Percentiles rank a stretch among this genome's conserved stretches.
phyloP scores from a whole-genome alignment of 176 grass and related monocot species.

The Eremochloa ophiuroides region DNA sequence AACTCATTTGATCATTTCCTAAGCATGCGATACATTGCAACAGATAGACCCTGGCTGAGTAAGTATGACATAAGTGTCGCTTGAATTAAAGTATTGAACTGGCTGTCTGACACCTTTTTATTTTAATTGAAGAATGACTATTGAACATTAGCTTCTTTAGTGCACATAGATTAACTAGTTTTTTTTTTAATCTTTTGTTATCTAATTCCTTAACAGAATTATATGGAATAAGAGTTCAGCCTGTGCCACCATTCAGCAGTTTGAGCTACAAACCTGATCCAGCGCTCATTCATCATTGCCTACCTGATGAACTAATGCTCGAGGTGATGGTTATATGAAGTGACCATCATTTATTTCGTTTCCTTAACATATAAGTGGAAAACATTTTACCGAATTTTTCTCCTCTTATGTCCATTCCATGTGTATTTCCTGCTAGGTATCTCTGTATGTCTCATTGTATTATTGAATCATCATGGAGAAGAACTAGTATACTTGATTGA shows the following conservation, averaged over 20 bases:
- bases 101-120: slow-evolving; percentile 1
- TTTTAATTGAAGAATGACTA: slow-evolving; percentile 14
- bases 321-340: slow-evolving; percentile 50
- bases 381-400: background rate
- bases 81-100: background rate
- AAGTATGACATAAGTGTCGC: slow-evolving; percentile 32
- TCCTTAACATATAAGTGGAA: background rate
- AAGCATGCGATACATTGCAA: slow-evolving; percentile 62
- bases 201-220: slow-evolving; percentile 50
- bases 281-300: slow-evolving; percentile 73
- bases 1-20: slow-evolving; percentile 48
- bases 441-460: slow-evolving; percentile 1
- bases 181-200: background rate
- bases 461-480: background rate
- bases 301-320: slow-evolving; percentile 84
- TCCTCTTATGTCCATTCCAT: background rate
- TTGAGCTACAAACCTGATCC: slow-evolving; percentile 66
- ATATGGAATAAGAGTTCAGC: slow-evolving; percentile 85
- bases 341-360: background rate
- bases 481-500: background rate
- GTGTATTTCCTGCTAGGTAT: background rate
- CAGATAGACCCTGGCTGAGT: slow-evolving; percentile 94
- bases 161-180: slow-evolving; percentile 10
- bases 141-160: slow-evolving; percentile 13
- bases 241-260: slow-evolving; percentile 64